phyloP scores from a whole-genome alignment of 2,329 filamentous ascomycete species.

The Botrytis elliptica region DNA sequence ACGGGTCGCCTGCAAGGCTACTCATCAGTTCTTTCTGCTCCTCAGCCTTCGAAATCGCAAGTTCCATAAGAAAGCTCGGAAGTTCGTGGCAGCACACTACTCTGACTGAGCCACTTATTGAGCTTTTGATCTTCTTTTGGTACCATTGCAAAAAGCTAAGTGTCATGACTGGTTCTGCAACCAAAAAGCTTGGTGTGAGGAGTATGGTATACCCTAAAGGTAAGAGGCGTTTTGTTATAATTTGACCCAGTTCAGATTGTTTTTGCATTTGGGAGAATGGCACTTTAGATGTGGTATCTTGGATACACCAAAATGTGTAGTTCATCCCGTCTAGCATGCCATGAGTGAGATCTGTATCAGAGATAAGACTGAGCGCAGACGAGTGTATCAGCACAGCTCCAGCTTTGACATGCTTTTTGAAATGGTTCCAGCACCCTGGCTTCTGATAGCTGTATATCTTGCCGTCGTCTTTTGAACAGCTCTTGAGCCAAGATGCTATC shows the following conservation, averaged over 20 bases:
- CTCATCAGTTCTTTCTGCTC: slow-evolving; percentile 32
- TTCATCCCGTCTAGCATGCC: slow-evolving; percentile 10
- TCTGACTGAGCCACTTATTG: slow-evolving; percentile 26
- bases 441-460: slow-evolving; percentile 45
- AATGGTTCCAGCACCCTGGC: slow-evolving; percentile 50
- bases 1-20: slow-evolving; percentile 28
- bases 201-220: slow-evolving; percentile 48
- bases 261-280: slow-evolving; percentile 31
- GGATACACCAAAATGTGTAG: slow-evolving; percentile 34
- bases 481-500: slow-evolving; percentile 48
- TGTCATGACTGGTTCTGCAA: slow-evolving; percentile 46
- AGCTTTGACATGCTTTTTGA: slow-evolving; percentile 37
- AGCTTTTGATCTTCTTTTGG: slow-evolving; percentile 27
- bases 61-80: slow-evolving; percentile 33
- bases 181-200: slow-evolving; percentile 50
- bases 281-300: slow-evolving; percentile 27
- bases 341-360: slow-evolving; percentile 27
- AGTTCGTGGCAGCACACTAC: slow-evolving; percentile 33
- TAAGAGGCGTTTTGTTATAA: slow-evolving; percentile 45
- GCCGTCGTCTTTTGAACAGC: slow-evolving; percentile 42
- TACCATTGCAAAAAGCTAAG: slow-evolving; percentile 46
- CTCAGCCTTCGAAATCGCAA: slow-evolving; percentile 35
- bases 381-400: slow-evolving; percentile 37
- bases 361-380: slow-evolving; percentile 27
- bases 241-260: slow-evolving; percentile 37